Percentiles rank a stretch among this genome's conserved stretches.
Evolutionary conservation across 2,329 filamentous ascomycete species (phyloP).

Genomic region (Gliomastix tumulicola): DNA sequence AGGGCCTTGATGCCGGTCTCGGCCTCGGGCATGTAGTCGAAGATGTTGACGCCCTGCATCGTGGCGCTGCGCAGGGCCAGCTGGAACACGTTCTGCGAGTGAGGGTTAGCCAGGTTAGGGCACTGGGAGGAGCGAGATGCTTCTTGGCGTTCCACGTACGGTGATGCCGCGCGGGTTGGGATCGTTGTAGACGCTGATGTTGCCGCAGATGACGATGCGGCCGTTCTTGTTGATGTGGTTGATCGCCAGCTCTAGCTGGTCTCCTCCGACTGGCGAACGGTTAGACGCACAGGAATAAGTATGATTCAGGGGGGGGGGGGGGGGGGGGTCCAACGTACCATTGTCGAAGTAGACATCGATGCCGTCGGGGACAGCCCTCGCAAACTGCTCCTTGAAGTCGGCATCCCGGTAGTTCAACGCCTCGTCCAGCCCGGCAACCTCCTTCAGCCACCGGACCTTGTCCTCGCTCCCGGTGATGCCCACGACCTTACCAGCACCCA

Average conservation of each 20-base stretch:
- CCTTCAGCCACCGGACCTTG: slow-evolving; percentile 59
- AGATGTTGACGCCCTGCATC: slow-evolving; percentile 67
- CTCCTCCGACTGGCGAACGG: slow-evolving; percentile 66
- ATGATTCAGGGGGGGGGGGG: background rate
- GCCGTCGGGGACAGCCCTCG: slow-evolving; percentile 47
- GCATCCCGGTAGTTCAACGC: slow-evolving; percentile 63
- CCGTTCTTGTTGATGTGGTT: slow-evolving; percentile 51
- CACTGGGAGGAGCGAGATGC: no score
- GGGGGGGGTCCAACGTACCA: no score
- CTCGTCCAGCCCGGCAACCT: slow-evolving; percentile 59
- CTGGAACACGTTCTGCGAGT: slow-evolving; percentile 43
- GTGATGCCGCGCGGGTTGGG: no score
- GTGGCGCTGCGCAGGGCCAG: slow-evolving; percentile 46
- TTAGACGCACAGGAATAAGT: no score
- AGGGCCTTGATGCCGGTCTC: slow-evolving; percentile 51
- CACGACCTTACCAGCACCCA: slow-evolving; percentile 49
- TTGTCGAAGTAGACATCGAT: slow-evolving; percentile 72
- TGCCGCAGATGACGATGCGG: slow-evolving; percentile 65
- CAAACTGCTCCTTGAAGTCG: slow-evolving; percentile 53
- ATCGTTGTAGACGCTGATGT: no score
- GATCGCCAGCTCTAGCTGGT: slow-evolving; percentile 61
- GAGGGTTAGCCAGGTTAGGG: no score
- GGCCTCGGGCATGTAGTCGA: slow-evolving; percentile 57
- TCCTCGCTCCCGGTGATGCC: slow-evolving; percentile 60
- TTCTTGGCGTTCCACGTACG: no score